Evolutionary conservation across 768 basidiomycete species (phyloP), one percentile per base, ranked within the genome.

Genomic region (Cubamyces lactineus): DNA sequence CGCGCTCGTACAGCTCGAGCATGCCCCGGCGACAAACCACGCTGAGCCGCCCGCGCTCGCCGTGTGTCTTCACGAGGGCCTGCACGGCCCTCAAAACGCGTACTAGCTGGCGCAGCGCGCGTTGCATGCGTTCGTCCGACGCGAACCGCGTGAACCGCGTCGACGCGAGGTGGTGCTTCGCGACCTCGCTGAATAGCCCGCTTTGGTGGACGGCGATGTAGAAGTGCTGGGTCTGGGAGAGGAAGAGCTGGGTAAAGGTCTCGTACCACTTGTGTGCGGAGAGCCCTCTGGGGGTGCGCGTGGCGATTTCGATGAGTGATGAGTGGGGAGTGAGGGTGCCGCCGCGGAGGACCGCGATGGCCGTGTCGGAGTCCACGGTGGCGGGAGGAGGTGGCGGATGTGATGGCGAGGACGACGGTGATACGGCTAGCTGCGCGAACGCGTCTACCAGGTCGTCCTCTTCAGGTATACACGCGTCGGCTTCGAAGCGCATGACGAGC

Each of bases 201-300:
- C 76, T 69, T 5, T 76, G 69, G 69, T 91, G 88, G 41, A 81
- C 72, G 0, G 81, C 89, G 56, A 88, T 72, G 68, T 82, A 84
- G 61, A 85, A 78, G 63, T 82, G 79, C 0, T 79, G 74, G 0
- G 86, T 91, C 68, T 88, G 87, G 6, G 90, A 88, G 60, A 91
- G 79, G 70, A 82, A 86, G 16, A 90, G 72, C 67, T 90, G 89
- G 0, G 84, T 82, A 70, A 84, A 89, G 1, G 77, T 75, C 13
- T 88, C 86, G 39, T 70, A 75, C 87, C 87, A 89, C 64, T 85
- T 76, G 53, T 58, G 56, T 1, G 28, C 5, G 50, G 15, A 11
- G 11, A 6, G 51, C 16, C 21, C 19, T 51, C 30, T 65, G 23
- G 45, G 6, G 17, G 69, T 62, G 48, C 66, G 64, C n/a, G 73